Base-by-base conservation (phyloP, 192 early-diverging fungal species). In the Umbelopsis sp. region DNA sequence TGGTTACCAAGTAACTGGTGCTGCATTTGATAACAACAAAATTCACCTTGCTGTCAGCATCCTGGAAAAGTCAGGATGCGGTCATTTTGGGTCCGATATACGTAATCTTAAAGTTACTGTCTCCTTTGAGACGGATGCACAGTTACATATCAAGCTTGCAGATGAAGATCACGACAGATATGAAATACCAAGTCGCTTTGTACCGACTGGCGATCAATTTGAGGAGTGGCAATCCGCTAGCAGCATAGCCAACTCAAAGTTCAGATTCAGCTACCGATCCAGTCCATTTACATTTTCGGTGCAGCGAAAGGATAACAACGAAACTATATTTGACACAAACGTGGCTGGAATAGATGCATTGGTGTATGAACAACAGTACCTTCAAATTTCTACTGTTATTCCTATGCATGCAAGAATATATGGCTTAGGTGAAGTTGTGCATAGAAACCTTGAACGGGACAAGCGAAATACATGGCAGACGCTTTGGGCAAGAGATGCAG, bases 301-400 rank as follows among this genome's bases (percentile, higher is more conserved):
- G 0, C 77, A 36, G 0, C 74, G 85, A 32, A 77, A 75, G 47
- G 69, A 59, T 25, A 76, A 80, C 21, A 73, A 74, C 1, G 77
- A 80, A 68, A 54, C 59, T 1, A 41, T 86, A 9, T 86, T 86
- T 62, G 76, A 84, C 62, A 69, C 56, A 2, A 71, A 74, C 9
- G 68, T 69, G 17, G 76, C 82, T 0, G 56, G 56, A 0, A 62
- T 62, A 31, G 56, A 62, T 62, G 56, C 29, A 62, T 69, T 91
- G 17, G 83, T 92, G n/a, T 90, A 82, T 54, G 86, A 90, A 67
- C 82, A 89, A 70, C 86, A 91, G 73, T 92, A 89, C 65, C 71
- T 92, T 3, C 86, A 91, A 71, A 56, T 92, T 25, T 87, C 88
- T 0, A 81, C 87, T 21, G 68, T 36, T 1, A 45, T 91, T 29